These are phyloP conservation scores for Fraxinus floribunda DNA, from an alignment of 305 asterid species.

Conservation along the genomic window DNA sequence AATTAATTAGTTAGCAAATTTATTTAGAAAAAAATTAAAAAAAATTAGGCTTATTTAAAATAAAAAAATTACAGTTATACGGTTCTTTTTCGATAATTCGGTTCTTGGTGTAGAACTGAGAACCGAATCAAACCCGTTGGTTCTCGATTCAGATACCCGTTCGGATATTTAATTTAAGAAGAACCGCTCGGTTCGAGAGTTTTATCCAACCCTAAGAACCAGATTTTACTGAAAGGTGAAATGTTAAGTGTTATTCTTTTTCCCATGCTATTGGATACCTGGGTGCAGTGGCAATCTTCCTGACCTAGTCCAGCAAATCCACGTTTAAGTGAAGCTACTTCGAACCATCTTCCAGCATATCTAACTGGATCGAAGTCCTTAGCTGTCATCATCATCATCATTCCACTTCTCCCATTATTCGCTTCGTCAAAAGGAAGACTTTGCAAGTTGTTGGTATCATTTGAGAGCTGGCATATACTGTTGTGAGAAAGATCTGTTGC, in stretches of 20 bases:
- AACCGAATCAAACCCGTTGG: too few relatives aligned
- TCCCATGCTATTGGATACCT: conserved; percentile 39
- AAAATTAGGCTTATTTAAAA: too few relatives aligned
- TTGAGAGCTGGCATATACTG: conserved; percentile 49
- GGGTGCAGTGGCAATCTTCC: conserved; percentile 98
- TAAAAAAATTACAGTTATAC: too few relatives aligned
- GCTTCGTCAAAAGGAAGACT: conserved; percentile 52
- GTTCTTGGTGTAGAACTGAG: too few relatives aligned
- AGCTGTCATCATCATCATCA: conserved; percentile 71
- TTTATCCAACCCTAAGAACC: not conserved
- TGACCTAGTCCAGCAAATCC: conserved; percentile 97
- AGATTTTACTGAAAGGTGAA: not conserved
- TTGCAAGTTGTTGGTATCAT: conserved; percentile 43
- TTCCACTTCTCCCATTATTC: conserved; percentile 45
- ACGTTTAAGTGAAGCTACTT: conserved; percentile 91
- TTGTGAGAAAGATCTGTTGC: conserved; percentile 43
- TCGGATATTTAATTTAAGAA: too few relatives aligned
- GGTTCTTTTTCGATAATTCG: too few relatives aligned
- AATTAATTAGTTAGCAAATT: too few relatives aligned
- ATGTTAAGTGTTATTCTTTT: not conserved
- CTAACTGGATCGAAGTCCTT: conserved; percentile 78
- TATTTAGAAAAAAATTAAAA: too few relatives aligned
- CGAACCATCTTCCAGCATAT: conserved; percentile 95
- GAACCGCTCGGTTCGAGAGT: too few relatives aligned
- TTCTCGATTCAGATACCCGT: too few relatives aligned